Evolutionary conservation across 441 rosid genomes (phyloP).

Genomic region (Arabidopsis lyrata): DNA sequence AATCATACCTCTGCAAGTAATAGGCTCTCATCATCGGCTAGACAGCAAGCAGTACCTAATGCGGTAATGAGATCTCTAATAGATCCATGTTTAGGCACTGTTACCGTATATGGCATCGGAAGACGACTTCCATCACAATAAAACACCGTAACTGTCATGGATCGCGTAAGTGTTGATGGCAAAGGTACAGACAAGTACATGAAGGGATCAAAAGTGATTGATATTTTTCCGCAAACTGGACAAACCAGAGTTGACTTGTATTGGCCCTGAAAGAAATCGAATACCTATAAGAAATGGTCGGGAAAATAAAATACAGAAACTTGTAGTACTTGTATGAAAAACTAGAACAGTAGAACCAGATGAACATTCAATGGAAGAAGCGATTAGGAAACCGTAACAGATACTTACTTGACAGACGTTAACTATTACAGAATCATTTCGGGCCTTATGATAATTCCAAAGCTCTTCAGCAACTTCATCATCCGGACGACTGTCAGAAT

Average conservation of each 20-base stretch:
- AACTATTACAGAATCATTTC: slow-evolving; percentile 75
- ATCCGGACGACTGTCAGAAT: slow-evolving; percentile 65
- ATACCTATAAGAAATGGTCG: slow-evolving; percentile 23
- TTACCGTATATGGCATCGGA: slow-evolving; percentile 63
- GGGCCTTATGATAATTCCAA: slow-evolving; percentile 73
- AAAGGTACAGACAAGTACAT: slow-evolving; percentile 76
- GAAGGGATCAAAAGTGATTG: slow-evolving; percentile 76
- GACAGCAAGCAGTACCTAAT: slow-evolving; percentile 63
- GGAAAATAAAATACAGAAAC: slow-evolving; percentile 21
- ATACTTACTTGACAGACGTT: slow-evolving; percentile 68
- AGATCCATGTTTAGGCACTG: slow-evolving; percentile 63
- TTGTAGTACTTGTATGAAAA: slow-evolving; percentile 17
- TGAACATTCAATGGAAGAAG: slow-evolving; percentile 35
- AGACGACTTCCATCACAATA: slow-evolving; percentile 57
- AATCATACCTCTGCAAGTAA: slow-evolving; percentile 64
- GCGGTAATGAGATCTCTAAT: slow-evolving; percentile 61
- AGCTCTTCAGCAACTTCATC: slow-evolving; percentile 69
- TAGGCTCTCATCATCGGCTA: slow-evolving; percentile 61
- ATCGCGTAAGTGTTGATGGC: slow-evolving; percentile 60
- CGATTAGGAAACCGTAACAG: slow-evolving; percentile 20
- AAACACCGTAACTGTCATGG: slow-evolving; percentile 62
- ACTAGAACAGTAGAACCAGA: slow-evolving; percentile 26
- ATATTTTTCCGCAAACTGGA: slow-evolving; percentile 67
- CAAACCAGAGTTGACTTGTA: slow-evolving; percentile 76
- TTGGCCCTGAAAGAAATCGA: slow-evolving; percentile 59